A percentile compares a stretch with the other conserved stretches of the same genome.
Conservation (phyloP, 1,284 basidiomycete species). For the Moesziomyces antarcticus region DNA sequence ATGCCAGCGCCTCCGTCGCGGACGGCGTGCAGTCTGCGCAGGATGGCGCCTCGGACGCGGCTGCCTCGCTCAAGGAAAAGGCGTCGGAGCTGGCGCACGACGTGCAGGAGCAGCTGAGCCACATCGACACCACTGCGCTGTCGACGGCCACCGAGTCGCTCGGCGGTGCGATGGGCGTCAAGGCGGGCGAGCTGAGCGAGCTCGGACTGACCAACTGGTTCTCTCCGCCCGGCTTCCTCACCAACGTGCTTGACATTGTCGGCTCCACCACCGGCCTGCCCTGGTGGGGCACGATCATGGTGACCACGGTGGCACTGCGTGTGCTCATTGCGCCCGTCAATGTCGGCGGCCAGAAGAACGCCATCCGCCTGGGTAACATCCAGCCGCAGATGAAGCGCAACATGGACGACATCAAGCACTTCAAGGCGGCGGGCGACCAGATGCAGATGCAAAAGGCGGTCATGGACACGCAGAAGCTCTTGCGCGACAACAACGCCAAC, state of each 20-base stretch:
- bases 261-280: conserved; percentile 76
- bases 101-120: conserved; percentile 26
- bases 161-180: conserved; percentile 68
- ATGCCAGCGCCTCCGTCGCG: conserved; percentile 11
- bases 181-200: conserved; percentile 81
- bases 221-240: conserved; percentile 72
- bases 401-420: conserved; percentile 72
- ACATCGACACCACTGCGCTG: conserved; percentile 31
- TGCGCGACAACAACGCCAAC: conserved; percentile 78
- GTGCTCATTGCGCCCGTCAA: conserved; percentile 78
- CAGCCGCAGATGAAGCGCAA: conserved; percentile 74
- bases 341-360: conserved; percentile 76
- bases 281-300: conserved; percentile 73
- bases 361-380: conserved; percentile 77
- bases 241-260: conserved; percentile 76
- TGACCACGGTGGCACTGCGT: conserved; percentile 78
- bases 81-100: conserved; percentile 11
- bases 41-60: conserved; percentile 21
- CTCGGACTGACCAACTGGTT: conserved; percentile 77
- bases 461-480: conserved; percentile 75
- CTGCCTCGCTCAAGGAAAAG: conserved; percentile 17
- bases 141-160: conserved; percentile 43
- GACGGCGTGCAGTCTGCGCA: conserved; percentile 10
- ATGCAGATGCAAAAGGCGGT: conserved; percentile 73
- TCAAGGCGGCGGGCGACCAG: conserved; percentile 72